These are phyloP conservation scores for Diaporthe australafricana DNA, from an alignment of 2,329 filamentous ascomycete genomes.

Conservation along the genomic window DNA sequence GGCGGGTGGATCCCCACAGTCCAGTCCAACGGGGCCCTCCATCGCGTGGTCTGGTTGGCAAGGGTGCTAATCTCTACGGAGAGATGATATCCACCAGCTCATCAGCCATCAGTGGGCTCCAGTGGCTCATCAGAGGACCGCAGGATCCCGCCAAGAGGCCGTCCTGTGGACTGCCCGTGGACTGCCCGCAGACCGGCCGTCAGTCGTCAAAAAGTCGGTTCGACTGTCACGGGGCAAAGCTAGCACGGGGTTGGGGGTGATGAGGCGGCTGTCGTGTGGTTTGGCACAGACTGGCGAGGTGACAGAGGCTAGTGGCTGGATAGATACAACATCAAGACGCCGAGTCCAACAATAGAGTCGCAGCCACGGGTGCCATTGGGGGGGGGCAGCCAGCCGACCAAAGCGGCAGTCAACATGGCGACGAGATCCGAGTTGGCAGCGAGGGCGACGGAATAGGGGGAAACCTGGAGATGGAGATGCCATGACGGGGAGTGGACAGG, in stretches of 20 bases:
- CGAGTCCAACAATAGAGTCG: slow-evolving; percentile 1
- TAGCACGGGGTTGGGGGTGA: not conserved
- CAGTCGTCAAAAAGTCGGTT: slow-evolving; percentile 2
- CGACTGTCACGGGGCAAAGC: slow-evolving; percentile 6
- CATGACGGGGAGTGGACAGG: slow-evolving; percentile 2
- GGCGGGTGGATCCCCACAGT: slow-evolving; percentile 27
- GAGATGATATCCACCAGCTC: slow-evolving; percentile 22
- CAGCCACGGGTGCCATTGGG: not conserved
- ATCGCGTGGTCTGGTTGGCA: slow-evolving; percentile 21
- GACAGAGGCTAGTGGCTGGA: not conserved
- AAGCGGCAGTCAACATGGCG: not conserved
- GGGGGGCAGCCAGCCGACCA: not conserved
- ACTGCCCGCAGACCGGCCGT: not conserved
- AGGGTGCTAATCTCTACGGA: slow-evolving; percentile 25
- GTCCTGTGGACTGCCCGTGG: slow-evolving; percentile 9
- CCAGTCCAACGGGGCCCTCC: slow-evolving; percentile 23
- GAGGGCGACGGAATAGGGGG: slow-evolving; percentile 19
- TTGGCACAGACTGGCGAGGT: not conserved
- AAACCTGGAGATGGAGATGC: slow-evolving; percentile 25
- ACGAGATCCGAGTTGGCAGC: slow-evolving; percentile 2
- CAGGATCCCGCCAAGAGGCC: slow-evolving; percentile 19
- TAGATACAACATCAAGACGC: not conserved
- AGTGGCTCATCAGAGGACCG: slow-evolving; percentile 4
- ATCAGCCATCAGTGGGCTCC: slow-evolving; percentile 18
- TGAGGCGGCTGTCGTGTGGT: not conserved